Conservation (phyloP, 2,329 filamentous ascomycete genomes). For the Neoarthrinium moseri region DNA sequence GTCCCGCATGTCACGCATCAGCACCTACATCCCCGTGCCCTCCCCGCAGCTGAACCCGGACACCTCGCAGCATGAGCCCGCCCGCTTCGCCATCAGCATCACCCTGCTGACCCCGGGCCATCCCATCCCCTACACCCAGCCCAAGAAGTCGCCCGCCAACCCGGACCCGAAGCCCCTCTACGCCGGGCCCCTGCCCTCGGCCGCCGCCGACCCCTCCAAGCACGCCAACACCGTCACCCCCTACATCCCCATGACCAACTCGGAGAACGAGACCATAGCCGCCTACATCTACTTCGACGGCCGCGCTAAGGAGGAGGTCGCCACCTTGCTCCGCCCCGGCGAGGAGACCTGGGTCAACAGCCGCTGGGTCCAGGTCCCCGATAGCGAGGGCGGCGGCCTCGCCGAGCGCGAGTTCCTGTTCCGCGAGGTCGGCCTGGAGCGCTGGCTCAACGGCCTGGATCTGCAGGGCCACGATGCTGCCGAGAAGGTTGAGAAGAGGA, state of each 20-base stretch:
- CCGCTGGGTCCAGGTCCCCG: constrained; percentile 92
- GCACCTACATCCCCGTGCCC: constrained; percentile 94
- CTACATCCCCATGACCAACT: constrained; percentile 89
- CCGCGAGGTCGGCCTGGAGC: constrained; percentile 90
- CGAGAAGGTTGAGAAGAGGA: constrained; percentile 84
- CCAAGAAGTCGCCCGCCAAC: constrained; percentile 73
- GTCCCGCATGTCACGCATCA: constrained; percentile 87
- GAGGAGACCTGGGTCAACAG: constrained; percentile 99
- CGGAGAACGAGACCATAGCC: constrained; percentile 93
- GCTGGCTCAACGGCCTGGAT: constrained; percentile 95
- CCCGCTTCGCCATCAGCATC: constrained; percentile 97
- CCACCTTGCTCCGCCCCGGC: constrained; percentile 84
- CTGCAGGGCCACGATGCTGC: constrained; percentile 90
- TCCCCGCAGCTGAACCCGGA: constrained; percentile 74
- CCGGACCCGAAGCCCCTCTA: constrained; percentile 80
- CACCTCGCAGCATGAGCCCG: constrained; percentile 79
- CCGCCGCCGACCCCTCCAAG: constrained; percentile 43
- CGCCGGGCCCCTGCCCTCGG: constrained; percentile 69
- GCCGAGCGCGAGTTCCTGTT: constrained; percentile 97
- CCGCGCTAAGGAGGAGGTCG: constrained; percentile 91
- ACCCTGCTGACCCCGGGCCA: constrained; percentile 87
- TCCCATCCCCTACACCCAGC: constrained; percentile 88
- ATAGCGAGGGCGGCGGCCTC: constrained; percentile 86
- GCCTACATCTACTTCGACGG: constrained; percentile 99
- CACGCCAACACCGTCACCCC: constrained; percentile 65